Evolutionary conservation across 2,329 filamentous ascomycete genomes (phyloP), one percentile per base, ranked within the genome.

Genomic region (Neofusicoccum cordaticola): DNA sequence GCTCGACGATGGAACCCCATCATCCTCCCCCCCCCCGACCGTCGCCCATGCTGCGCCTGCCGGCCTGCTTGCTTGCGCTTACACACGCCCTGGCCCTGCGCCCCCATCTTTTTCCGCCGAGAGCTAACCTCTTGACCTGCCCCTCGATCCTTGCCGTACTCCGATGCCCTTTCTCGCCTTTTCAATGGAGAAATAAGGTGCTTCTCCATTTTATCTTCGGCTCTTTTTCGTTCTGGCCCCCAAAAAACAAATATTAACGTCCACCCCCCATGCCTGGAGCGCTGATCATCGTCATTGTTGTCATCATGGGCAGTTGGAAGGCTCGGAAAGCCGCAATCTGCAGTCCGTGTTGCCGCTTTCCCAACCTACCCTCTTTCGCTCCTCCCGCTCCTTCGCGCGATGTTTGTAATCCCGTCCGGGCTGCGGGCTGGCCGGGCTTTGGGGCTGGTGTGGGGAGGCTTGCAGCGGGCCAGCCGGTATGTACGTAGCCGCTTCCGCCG

Each of bases 401-500:
- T 31, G 27, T 31, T 31, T 31, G 27, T 31, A 31, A 31, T 31
- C 27, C 27, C 27, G 4, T 7, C 27, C 7, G 27, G 27, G 27
- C 27, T 31, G 27, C 4, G 4, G 27, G 27, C 27, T 31, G 13
- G 27, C 27, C 7, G 27, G 27, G 42, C 8, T 11, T 39, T 39
- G 15, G 51, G 34, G 51, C 13, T 9, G 34, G 34, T 57, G 52
- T 34, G 22, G 19, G 22, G 19, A 31, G 52, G 52, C 52, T 44
- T 57, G 52, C 39, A 47, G 41, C 41, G 41, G 56, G 42, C 56
- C 41, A 57, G 52, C 41, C 53, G 53, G 39, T 47, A 60, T 62
- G 47, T 52, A 62, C 37, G 35, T 31, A 51, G 60, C 45, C 60
- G 47, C 60, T 34, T 62, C 60, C 60, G 60, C 60, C 60, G 60